These are phyloP conservation scores for Cadophora malorum DNA, from an alignment of 2,329 filamentous ascomycete genomes.

Conservation along the genomic window DNA sequence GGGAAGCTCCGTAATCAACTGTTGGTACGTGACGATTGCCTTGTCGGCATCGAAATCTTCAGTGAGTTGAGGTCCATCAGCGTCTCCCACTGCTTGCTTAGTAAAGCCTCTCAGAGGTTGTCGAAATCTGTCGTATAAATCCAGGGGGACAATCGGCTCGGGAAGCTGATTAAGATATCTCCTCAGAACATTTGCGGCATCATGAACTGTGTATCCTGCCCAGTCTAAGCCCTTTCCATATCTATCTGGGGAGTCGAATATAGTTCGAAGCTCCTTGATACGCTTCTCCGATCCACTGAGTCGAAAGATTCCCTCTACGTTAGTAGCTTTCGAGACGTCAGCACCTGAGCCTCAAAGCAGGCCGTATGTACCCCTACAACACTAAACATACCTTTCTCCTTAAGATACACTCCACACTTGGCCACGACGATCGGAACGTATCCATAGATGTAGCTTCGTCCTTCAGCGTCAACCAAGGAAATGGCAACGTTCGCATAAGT, in stretches of 20 bases:
- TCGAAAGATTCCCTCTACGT: slow-evolving; percentile 95
- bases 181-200: slow-evolving; percentile 94
- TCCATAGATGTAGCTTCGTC: slow-evolving; percentile 96
- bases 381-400: slow-evolving; percentile 85
- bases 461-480: slow-evolving; percentile 89
- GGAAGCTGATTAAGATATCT: slow-evolving; percentile 96
- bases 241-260: slow-evolving; percentile 92
- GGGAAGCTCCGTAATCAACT: slow-evolving; percentile 89
- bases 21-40: slow-evolving; percentile 85
- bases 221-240: slow-evolving; percentile 97
- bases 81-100: slow-evolving; percentile 75
- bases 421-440: slow-evolving; percentile 98
- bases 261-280: slow-evolving; percentile 92
- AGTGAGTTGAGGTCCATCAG: slow-evolving; percentile 71
- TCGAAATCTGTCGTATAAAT: slow-evolving; percentile 91
- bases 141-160: slow-evolving; percentile 93
- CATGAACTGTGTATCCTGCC: slow-evolving; percentile 97
- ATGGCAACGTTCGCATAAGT: slow-evolving; percentile 98
- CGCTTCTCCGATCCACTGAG: slow-evolving; percentile 95
- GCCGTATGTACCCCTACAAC: slow-evolving; percentile 23
- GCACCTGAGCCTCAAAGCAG: neutral
- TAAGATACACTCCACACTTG: slow-evolving; percentile 96
- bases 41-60: slow-evolving; percentile 76
- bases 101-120: slow-evolving; percentile 73
- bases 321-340: slow-evolving; percentile 69